Evolutionary conservation across 2,329 filamentous ascomycete genomes (phyloP), one percentile per base, ranked within the genome.

Genomic region (Colletotrichum lupini): DNA sequence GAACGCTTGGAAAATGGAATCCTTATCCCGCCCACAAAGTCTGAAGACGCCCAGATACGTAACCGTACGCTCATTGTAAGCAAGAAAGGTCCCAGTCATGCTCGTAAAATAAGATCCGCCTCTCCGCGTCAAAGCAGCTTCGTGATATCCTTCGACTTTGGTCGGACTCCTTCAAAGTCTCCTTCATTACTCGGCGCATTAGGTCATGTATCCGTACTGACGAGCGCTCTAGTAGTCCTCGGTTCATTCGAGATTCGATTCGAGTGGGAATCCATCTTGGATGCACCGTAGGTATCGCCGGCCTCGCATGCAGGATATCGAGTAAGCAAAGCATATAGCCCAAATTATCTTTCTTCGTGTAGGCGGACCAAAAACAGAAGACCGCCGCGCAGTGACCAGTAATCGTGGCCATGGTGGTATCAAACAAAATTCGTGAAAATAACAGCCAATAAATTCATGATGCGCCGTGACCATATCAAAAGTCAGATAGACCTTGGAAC

Each of bases 321-420:
- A 65, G 62, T 42, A 67, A 67, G 32, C 63, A 46, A 46, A 64
- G 30, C 60, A 26, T 52, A 46, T 24, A 56, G 28, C 30, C 49
- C 58, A 22, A 42, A 52, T 52, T 70, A 67, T 70, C 22, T 62
- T 42, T 22, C 69, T 55, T 19, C 37, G 46, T 61, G 66, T 46
- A 53, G 37, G 35, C 62, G 37, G 46, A 35, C 30, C 56, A 60
- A 70, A 70, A 32, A 57, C 55, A 71, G 55, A 65, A 62, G 37
- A 46, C 66, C 66, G 62, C 61, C 73, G 56, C 71, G 42, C 59
- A 62, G 67, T 57, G 68, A 66, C 68, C 62, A 56, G 58, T 46
- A 49, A 62, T 72, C 55, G 46, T 66, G 67, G 64, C 74, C 65
- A 55, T 65, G 49, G 72, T 75, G 72, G 72, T 75, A 75, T 75